These are phyloP conservation scores for Geranium brycei DNA, from an alignment of 345 rosid genomes.

Conservation along the genomic window DNA sequence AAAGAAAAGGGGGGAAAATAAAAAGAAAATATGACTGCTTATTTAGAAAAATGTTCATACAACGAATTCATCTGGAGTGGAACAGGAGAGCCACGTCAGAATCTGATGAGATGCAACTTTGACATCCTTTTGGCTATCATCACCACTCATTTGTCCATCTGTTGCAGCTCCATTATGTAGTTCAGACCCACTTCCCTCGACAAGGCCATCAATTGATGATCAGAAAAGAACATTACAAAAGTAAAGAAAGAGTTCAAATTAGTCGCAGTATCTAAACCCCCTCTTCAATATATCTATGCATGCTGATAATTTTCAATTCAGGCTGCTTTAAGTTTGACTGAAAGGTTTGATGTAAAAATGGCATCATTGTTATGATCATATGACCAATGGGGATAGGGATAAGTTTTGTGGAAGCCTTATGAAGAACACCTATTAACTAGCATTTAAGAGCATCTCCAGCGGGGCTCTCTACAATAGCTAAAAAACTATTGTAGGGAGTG, in stretches of 20 bases:
- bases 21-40: slow-evolving; percentile 6
- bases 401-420: not conserved
- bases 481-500: too few relatives aligned
- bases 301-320: not conserved
- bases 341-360: not conserved
- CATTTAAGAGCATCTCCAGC: too few relatives aligned
- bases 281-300: not conserved
- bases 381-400: not conserved
- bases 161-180: slow-evolving; percentile 38
- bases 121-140: slow-evolving; percentile 17
- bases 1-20: slow-evolving; percentile 12
- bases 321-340: not conserved
- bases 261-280: not conserved
- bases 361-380: not conserved
- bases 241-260: not conserved
- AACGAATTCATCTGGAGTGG: slow-evolving; percentile 87
- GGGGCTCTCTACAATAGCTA: too few relatives aligned
- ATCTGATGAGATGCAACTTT: slow-evolving; percentile 41
- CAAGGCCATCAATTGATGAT: slow-evolving; percentile 72
- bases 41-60: slow-evolving; percentile 31
- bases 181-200: slow-evolving; percentile 54
- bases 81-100: slow-evolving; percentile 74
- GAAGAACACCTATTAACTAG: slow-evolving; percentile 2
- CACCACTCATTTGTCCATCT: slow-evolving; percentile 21
- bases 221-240: slow-evolving; percentile 25